Evolutionary conservation across 805 yeast species (phyloP).

Genomic region (Cyberlindnera sargentensis): DNA sequence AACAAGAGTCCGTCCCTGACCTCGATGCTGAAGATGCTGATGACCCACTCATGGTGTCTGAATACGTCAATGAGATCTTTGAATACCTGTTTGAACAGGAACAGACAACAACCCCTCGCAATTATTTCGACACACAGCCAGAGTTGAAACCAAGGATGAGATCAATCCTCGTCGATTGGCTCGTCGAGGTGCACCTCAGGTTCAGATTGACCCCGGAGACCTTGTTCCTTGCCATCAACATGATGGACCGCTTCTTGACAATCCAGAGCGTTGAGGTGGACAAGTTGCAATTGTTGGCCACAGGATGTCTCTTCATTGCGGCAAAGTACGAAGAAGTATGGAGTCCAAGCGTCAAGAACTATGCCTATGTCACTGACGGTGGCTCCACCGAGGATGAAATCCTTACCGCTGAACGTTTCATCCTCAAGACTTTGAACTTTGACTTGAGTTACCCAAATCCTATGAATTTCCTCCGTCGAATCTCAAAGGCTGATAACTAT

Average conservation of each 20-base stretch:
- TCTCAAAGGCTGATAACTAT: constrained; percentile 86
- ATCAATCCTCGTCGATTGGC: constrained; percentile 87
- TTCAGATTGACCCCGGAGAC: constrained; percentile 85
- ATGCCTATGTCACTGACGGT: constrained; percentile 84
- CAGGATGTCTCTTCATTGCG: constrained; percentile 80
- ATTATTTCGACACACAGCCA: constrained; percentile 39
- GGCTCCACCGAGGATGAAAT: constrained; percentile 77
- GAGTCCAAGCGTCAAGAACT: constrained; percentile 77
- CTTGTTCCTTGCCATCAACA: constrained; percentile 70
- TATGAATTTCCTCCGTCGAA: constrained; percentile 80
- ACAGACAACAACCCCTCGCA: constrained; percentile 56
- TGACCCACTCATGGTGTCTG: constrained; percentile 85
- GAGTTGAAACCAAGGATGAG: constrained; percentile 77
- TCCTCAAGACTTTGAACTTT: constrained; percentile 64
- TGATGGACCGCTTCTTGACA: constrained; percentile 84
- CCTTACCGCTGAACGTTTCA: constrained; percentile 73
- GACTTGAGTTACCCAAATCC: constrained; percentile 84
- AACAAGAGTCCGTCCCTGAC: constrained; percentile 26
- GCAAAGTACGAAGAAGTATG: constrained; percentile 92
- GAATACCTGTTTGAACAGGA: constrained; percentile 67
- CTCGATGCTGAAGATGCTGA: constrained; percentile 62
- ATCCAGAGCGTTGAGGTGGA: constrained; percentile 67
- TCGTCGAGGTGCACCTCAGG: constrained; percentile 79
- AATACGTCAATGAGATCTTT: constrained; percentile 83
- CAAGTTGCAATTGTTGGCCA: constrained; percentile 77